Evolutionary conservation across 169 alveolate species (phyloP).

Genomic region (Babesia microti): DNA sequence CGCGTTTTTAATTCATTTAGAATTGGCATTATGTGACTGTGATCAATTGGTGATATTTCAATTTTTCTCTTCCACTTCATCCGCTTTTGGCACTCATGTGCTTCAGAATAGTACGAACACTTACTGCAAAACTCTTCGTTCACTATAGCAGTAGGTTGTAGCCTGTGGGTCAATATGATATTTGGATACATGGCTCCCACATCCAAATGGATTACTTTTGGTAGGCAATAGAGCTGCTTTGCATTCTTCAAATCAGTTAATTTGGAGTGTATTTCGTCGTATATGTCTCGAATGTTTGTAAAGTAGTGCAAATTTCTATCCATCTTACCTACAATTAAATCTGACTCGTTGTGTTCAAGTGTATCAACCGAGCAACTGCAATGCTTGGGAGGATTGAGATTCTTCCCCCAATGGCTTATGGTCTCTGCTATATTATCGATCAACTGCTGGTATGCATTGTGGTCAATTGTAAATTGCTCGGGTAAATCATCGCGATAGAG

Average conservation of each 20-base stretch:
- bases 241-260: slow-evolving; percentile 23
- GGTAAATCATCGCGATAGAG: slow-evolving; percentile 91
- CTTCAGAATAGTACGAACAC: slow-evolving; percentile 86
- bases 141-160: slow-evolving; percentile 97
- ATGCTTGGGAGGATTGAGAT: slow-evolving; percentile 6
- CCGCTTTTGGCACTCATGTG: slow-evolving; percentile 70
- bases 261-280: slow-evolving; percentile 10
- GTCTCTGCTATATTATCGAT: slow-evolving; percentile 67
- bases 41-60: slow-evolving; percentile 75
- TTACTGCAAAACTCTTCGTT: slow-evolving; percentile 83
- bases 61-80: slow-evolving; percentile 90
- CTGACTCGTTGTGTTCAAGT: neutral
- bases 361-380: neutral
- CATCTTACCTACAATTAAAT: slow-evolving; percentile 1
- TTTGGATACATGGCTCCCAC: slow-evolving; percentile 99
- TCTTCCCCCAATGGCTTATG: slow-evolving; percentile 67
- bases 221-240: slow-evolving; percentile 22
- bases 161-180: slow-evolving; percentile 93
- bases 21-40: slow-evolving; percentile 51
- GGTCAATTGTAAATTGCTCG: slow-evolving; percentile 80
- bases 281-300: slow-evolving; percentile 28
- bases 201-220: slow-evolving; percentile 83
- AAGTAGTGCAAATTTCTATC: slow-evolving; percentile 11
- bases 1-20: slow-evolving; percentile 48
- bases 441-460: slow-evolving; percentile 71